A percentile compares a stretch with the other conserved stretches of the same genome.
These are phyloP conservation scores for Tolypocladium nubicola DNA, from an alignment of 2,329 filamentous ascomycete species.

Conservation along the genomic window DNA sequence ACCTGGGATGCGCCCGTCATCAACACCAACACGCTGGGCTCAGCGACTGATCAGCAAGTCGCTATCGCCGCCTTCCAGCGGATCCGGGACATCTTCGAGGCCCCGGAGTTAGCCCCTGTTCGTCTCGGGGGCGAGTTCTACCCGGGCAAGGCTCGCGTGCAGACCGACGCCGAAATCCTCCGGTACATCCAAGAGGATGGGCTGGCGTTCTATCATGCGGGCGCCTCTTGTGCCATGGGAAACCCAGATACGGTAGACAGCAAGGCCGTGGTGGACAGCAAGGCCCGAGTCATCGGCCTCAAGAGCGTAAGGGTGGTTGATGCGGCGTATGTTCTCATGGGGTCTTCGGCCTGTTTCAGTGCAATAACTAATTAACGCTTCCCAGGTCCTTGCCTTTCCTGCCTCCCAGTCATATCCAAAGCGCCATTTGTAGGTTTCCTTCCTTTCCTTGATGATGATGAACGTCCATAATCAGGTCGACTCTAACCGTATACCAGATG, in stretches of 20 bases:
- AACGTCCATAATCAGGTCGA: no score
- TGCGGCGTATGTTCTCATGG: constrained; percentile 25
- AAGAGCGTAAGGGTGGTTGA: constrained; percentile 48
- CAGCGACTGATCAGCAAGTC: constrained; percentile 29
- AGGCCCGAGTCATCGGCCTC: constrained; percentile 46
- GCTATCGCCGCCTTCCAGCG: constrained; percentile 30
- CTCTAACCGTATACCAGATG: background rate
- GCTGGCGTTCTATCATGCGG: constrained; percentile 12
- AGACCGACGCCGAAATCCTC: constrained; percentile 31
- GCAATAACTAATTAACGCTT: no score
- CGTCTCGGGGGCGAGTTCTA: constrained; percentile 22
- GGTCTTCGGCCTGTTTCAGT: no score
- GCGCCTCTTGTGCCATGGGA: constrained; percentile 22
- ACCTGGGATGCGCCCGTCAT: constrained; percentile 23
- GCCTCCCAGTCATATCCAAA: constrained; percentile 10
- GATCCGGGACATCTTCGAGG: constrained; percentile 22
- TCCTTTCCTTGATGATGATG: no score
- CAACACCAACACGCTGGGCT: constrained; percentile 31
- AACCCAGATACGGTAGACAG: constrained; percentile 26
- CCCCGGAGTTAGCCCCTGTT: constrained; percentile 16
- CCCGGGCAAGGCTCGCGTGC: constrained; percentile 20
- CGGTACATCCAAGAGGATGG: constrained; percentile 13
- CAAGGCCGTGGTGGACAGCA: constrained; percentile 44
- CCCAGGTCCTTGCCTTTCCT: constrained; percentile 23
- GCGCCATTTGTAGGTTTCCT: constrained; percentile 8